Percentiles rank a stretch among this genome's conserved stretches.
Conservation (phyloP, 2,329 filamentous ascomycete genomes). For the Calonectria crousiana region DNA sequence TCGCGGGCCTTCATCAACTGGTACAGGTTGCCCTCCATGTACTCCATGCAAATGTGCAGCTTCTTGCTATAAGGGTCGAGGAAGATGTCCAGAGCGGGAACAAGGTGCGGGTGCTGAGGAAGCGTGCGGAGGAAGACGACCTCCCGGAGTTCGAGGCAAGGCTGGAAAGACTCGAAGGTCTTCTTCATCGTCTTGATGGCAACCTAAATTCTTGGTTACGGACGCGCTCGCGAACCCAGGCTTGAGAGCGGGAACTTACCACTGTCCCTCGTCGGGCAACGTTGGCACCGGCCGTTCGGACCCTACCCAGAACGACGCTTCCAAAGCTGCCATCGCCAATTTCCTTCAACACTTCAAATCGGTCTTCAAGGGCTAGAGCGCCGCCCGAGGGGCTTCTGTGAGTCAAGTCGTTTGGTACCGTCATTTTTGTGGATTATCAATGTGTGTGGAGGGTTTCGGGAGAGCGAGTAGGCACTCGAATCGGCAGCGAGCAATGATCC, state of each 20-base stretch:
- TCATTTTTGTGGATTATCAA: slow-evolving; percentile 68
- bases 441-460: slow-evolving; percentile 34
- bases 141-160: slow-evolving; percentile 93
- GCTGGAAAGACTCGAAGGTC: slow-evolving; percentile 91
- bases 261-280: slow-evolving; percentile 91
- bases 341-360: slow-evolving; percentile 97
- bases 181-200: slow-evolving; percentile 99
- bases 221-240: slow-evolving; percentile 27
- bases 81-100: slow-evolving; percentile 98
- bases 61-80: slow-evolving; percentile 96
- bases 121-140: slow-evolving; percentile 96
- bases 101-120: slow-evolving; percentile 88
- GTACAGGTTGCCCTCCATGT: slow-evolving; percentile 99
- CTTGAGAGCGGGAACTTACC: slow-evolving; percentile 68
- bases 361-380: slow-evolving; percentile 83
- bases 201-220: slow-evolving; percentile 69
- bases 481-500: slow-evolving; percentile 34
- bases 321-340: slow-evolving; percentile 99
- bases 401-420: slow-evolving; percentile 79
- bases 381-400: slow-evolving; percentile 74
- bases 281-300: slow-evolving; percentile 88
- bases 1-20: slow-evolving; percentile 99
- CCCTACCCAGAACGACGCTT: slow-evolving; percentile 91
- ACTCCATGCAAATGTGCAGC: slow-evolving; percentile 98
- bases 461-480: slow-evolving; percentile 22